These are phyloP conservation scores for Thymus quinquecostatus DNA, from an alignment of 257 asterid species.

Conservation along the genomic window DNA sequence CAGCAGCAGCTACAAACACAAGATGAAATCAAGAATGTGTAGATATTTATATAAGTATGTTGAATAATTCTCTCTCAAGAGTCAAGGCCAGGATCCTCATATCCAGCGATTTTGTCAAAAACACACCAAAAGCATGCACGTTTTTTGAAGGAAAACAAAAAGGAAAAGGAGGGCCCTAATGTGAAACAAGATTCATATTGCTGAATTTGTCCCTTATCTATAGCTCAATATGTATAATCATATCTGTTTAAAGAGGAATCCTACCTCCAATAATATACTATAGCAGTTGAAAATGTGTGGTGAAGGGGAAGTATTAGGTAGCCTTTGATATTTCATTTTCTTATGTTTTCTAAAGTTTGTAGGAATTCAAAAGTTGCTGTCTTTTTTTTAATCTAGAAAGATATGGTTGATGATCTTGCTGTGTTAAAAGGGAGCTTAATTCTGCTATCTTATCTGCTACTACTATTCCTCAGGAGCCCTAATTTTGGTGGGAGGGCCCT, in stretches of 20 bases:
- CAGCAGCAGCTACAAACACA: neutral
- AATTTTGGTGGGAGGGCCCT: neutral
- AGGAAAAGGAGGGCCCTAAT: conserved; percentile 3
- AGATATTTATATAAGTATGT: neutral
- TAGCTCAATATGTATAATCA: neutral
- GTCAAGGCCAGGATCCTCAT: conserved; percentile 13
- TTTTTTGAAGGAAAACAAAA: neutral
- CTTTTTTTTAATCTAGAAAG: conserved; percentile 8
- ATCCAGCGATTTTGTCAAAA: conserved; percentile 34
- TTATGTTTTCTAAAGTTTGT: neutral
- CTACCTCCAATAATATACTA: neutral
- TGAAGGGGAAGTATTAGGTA: too few species aligned
- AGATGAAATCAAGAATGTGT: neutral
- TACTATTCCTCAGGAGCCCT: neutral
- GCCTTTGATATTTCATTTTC: too few species aligned
- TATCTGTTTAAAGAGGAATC: neutral
- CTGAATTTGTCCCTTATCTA: conserved; percentile 7
- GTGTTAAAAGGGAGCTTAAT: conserved; percentile 1
- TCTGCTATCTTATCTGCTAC: neutral
- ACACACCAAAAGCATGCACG: conserved; percentile 24
- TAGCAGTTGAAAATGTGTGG: too few species aligned
- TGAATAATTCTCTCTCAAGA: neutral
- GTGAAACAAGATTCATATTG: conserved; percentile 11
- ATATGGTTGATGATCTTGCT: conserved; percentile 32
- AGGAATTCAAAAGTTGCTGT: neutral